Base-by-base conservation (phyloP, 495 filamentous ascomycete genomes). In the Aspergillus affinis region DNA sequence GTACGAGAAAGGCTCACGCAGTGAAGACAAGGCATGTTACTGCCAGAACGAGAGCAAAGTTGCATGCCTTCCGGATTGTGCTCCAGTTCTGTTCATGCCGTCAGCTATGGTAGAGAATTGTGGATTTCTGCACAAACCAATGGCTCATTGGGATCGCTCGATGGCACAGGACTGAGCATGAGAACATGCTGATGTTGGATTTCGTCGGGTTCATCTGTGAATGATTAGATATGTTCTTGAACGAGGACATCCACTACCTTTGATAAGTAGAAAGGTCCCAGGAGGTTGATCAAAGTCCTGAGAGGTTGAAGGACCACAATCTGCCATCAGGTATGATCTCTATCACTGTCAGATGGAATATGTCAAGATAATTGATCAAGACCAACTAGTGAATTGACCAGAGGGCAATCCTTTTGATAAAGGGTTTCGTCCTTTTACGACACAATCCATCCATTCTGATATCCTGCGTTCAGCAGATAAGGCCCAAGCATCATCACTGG, bases 11-110 rank as follows among this genome's bases (percentile, higher is more conserved):
- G 6, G 46, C 70, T 59, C 44, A 76, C 73, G 69, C 67, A 7
- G 74, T 72, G 48, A 76, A 76, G 9, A 75, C 57, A 12, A 72
- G 57, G 13, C 66, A 63, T 12, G 69, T 72, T 55, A 73, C 69
- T 6, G 63, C 70, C 21, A 72, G 47, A 0, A 73, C 68, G 17
- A 76, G 64, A 1, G 65, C 64, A 32, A 71, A 76, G 47, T 76
- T 75, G 18, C 65, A 54, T 8, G 61, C 52, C 48, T 76, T 76
- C 20, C 74, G 72, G 17, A 51, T 9, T 0, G 59, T 68, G 51
- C 61, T 73, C 74, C 74, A 76, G 51, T 76, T 76, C 72, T 76
- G 36, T 17, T 6, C n/a, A 13, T 23, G 15, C 49, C 12, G 45
- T 9, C 21, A 46, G 26, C 32, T 18, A 41, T 21, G 30, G 19